These are phyloP conservation scores for Pouteria campechiana DNA, from an alignment of 179 eudicot genomes.

Conservation along the genomic window DNA sequence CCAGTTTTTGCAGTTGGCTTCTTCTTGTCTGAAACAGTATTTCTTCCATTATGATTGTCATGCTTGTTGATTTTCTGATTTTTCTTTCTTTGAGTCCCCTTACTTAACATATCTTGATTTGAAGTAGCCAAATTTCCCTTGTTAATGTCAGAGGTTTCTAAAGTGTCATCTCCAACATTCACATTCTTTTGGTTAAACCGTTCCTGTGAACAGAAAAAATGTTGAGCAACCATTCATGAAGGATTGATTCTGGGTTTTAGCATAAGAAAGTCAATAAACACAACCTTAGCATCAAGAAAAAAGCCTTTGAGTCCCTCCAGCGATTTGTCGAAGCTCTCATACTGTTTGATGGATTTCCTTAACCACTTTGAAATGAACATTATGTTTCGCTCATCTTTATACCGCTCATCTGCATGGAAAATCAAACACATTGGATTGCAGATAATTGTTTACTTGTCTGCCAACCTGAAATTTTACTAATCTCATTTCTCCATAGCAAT, in stretches of 20 bases:
- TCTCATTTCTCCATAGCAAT: no score
- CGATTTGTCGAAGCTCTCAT: slow-evolving; percentile 49
- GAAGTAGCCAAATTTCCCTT: slow-evolving; percentile 20
- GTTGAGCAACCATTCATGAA: background rate
- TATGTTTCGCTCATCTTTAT: slow-evolving; percentile 56
- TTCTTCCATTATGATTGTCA: slow-evolving; percentile 14
- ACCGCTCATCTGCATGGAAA: slow-evolving; percentile 73
- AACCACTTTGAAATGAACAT: slow-evolving; percentile 84
- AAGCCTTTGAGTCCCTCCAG: slow-evolving; percentile 56
- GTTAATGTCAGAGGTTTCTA: slow-evolving; percentile 23
- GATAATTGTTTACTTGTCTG: no score
- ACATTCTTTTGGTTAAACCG: slow-evolving; percentile 18
- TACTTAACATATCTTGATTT: slow-evolving; percentile 11
- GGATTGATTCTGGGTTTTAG: background rate
- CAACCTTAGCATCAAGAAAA: slow-evolving; percentile 62
- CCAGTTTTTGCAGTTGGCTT: slow-evolving; percentile 8
- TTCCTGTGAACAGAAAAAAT: slow-evolving; percentile 27
- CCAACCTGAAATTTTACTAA: no score
- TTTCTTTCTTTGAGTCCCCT: slow-evolving; percentile 18
- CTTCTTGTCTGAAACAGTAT: slow-evolving; percentile 12
- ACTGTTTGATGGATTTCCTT: slow-evolving; percentile 67
- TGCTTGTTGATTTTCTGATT: slow-evolving; percentile 19
- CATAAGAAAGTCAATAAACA: background rate
- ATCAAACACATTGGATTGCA: no score
- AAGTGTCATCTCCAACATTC: no score